Evolutionary conservation across 495 filamentous ascomycete genomes (phyloP).

Genomic region (Recurvomyces mirabilis): DNA sequence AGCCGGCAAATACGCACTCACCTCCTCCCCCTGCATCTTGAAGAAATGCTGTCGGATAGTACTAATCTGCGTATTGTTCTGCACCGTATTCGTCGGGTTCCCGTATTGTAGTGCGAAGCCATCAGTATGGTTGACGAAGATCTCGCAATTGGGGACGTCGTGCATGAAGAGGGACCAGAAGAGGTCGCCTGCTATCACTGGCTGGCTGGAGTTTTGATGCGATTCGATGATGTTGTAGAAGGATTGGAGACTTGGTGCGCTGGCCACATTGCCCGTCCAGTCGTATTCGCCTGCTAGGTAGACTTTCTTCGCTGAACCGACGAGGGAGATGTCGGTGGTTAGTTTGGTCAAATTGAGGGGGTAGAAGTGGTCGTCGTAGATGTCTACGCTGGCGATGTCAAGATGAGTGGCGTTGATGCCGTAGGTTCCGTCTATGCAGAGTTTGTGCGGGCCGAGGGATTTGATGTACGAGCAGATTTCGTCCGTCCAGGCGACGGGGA

Average conservation of each 20-base stretch:
- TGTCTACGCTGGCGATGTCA: constrained; percentile 37
- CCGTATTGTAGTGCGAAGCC: constrained; percentile 40
- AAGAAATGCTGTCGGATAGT: constrained; percentile 38
- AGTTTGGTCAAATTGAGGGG: constrained; percentile 37
- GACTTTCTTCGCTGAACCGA: constrained; percentile 33
- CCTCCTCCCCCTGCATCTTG: constrained; percentile 27
- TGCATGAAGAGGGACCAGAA: constrained; percentile 45
- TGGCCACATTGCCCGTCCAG: constrained; percentile 34
- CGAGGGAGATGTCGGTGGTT: constrained; percentile 32
- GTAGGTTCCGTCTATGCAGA: constrained; percentile 44
- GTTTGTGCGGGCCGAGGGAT: constrained; percentile 39
- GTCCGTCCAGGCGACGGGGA: constrained; percentile 37
- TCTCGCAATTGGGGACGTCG: constrained; percentile 40
- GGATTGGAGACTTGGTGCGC: constrained; percentile 29
- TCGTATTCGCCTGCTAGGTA: constrained; percentile 45
- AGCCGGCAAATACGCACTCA: constrained; percentile 10
- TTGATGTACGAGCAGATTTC: constrained; percentile 41
- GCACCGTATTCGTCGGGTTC: constrained; percentile 32
- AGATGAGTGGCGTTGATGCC: constrained; percentile 43
- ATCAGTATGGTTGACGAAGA: constrained; percentile 30
- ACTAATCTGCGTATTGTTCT: constrained; percentile 34
- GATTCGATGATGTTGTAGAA: constrained; percentile 38
- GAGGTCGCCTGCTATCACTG: constrained; percentile 34
- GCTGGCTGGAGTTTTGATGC: constrained; percentile 22
- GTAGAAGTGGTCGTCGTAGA: constrained; percentile 45